These are phyloP conservation scores for Saturnispora ahearnii DNA, from an alignment of 805 yeast species.

Conservation along the genomic window DNA sequence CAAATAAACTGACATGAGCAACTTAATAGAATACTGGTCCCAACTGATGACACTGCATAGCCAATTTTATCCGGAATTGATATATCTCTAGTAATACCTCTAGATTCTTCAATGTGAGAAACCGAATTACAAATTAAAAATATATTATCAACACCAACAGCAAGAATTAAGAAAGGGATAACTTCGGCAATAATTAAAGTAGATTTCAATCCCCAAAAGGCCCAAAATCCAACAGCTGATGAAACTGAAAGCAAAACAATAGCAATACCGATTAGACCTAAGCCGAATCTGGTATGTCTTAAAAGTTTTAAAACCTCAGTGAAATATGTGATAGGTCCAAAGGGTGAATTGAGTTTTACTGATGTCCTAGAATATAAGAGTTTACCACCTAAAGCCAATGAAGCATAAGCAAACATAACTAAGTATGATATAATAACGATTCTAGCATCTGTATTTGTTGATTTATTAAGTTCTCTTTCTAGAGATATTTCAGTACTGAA, in stretches of 20 bases:
- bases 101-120: constrained; percentile 39
- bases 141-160: constrained; percentile 91
- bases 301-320: constrained; percentile 18
- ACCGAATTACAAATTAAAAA: constrained; percentile 79
- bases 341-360: constrained; percentile 2
- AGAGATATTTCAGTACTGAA: constrained; percentile 79
- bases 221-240: constrained; percentile 75
- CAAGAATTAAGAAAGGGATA: constrained; percentile 84
- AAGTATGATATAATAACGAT: constrained; percentile 69
- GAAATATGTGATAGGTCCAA: constrained; percentile 7
- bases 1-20: constrained; percentile 72
- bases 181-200: constrained; percentile 94
- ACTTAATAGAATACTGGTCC: constrained; percentile 79
- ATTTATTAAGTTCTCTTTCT: constrained; percentile 73
- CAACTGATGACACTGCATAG: constrained; percentile 59
- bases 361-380: neutral
- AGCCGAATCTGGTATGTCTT: constrained; percentile 51
- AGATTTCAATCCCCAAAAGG: constrained; percentile 68
- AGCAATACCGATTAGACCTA: constrained; percentile 78
- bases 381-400: constrained; percentile 62
- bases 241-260: constrained; percentile 75
- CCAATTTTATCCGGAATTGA: constrained; percentile 52
- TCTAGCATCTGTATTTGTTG: constrained; percentile 68
- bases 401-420: constrained; percentile 81
- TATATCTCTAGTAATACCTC: constrained; percentile 25